Base-by-base conservation (phyloP, 345 rosid genomes). In the Salix caprea region DNA sequence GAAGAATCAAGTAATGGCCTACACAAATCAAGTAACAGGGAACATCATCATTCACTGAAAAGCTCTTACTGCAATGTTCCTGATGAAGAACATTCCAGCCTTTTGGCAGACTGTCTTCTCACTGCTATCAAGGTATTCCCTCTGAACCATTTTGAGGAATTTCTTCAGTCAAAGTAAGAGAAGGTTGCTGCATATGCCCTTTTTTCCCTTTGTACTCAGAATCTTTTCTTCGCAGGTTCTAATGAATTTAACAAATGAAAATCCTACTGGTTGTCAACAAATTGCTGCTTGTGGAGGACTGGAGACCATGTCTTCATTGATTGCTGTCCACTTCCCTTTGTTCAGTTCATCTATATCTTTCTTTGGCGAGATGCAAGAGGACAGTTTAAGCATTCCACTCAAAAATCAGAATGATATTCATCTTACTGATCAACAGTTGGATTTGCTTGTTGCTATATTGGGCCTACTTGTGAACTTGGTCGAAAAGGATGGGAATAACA, bases 181-280 rank as follows among this genome's bases (percentile, higher is more conserved):
- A 36, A 30, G 46, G 40, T 8, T 9, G 46, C 23, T 32, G 69
- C 23, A 28, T 36, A 37, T 14, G 69, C 26, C 21, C n/a, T 19
- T 4, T 32, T 66, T 36, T 56, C 12, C 42, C 40, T 36, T 19
- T 36, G 8, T 37, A 67, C 24, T 37, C 10, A 69, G 23, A 6
- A 21, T 21, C n/a, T 72, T 42, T 58, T 79, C 34, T 75, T 77
- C 76, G 79, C 90, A 95, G 99, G 98, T 93, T 71, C 84, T 95
- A 74, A 93, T 95, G 94, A 95, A 95, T 84, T 82, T 93, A 78
- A 93, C 99, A 23, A 95, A 95, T 85, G 99, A 91, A 69, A 93
- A 95, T 67, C 86, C 96, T 67, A 77, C 84, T 56, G 96, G 98
- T 65, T 95, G 99, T 85, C 89, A 78, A 79, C 91, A 93, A 91